These are phyloP conservation scores for Gloeostereum incarnatum DNA, from an alignment of 768 basidiomycete genomes.

Conservation along the genomic window DNA sequence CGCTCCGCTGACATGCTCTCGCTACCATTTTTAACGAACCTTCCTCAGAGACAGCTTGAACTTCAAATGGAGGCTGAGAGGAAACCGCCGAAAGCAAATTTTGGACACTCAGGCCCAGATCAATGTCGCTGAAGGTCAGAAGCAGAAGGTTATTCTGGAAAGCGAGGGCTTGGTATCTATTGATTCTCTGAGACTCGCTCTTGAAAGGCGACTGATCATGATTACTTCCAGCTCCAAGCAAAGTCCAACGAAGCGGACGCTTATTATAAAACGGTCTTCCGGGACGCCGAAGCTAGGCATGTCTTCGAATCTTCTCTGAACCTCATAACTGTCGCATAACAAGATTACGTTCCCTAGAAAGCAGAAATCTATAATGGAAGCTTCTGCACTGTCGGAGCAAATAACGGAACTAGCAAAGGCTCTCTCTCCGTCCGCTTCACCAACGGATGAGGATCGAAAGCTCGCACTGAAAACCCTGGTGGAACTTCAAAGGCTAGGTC, in stretches of 20 bases:
- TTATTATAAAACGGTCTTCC: conserved; percentile 36
- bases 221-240: conserved; percentile 26
- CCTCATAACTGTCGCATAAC: conserved; percentile 1
- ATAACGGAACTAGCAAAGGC: conserved; percentile 34
- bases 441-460: conserved; percentile 20
- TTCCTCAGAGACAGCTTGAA: conserved; percentile 41
- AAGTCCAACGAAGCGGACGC: conserved; percentile 50
- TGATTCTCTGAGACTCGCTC: neutral
- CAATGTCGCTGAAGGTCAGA: conserved; percentile 50
- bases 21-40: neutral
- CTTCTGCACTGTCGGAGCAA: conserved; percentile 37
- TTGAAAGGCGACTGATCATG: neutral
- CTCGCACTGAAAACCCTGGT: conserved; percentile 32
- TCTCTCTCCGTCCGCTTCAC: conserved; percentile 20
- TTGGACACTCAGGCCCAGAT: conserved; percentile 50
- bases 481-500: conserved; percentile 41
- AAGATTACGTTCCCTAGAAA: conserved; percentile 14
- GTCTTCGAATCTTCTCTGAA: conserved; percentile 6
- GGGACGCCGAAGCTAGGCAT: conserved; percentile 41
- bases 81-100: conserved; percentile 45
- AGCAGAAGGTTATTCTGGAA: conserved; percentile 45
- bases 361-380: conserved; percentile 36
- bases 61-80: conserved; percentile 52
- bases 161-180: conserved; percentile 40
- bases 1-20: neutral